Evolutionary conservation across 352 stramenopile species (phyloP).

Genomic region (Lagenidium giganteum): DNA sequence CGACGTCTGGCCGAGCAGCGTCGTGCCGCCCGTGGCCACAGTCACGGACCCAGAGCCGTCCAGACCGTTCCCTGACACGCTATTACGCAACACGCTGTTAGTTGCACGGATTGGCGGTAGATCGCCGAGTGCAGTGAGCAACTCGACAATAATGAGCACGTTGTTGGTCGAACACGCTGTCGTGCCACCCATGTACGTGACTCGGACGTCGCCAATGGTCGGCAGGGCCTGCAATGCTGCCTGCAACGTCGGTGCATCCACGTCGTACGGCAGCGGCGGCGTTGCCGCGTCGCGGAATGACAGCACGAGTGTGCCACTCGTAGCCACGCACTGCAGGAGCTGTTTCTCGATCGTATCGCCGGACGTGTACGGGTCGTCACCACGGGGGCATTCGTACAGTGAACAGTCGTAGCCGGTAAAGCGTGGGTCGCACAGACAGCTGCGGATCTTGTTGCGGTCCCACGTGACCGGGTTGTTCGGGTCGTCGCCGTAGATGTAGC

Average conservation of each 20-base stretch:
- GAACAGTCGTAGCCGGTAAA: slow-evolving; percentile 76
- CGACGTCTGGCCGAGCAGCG: slow-evolving; percentile 28
- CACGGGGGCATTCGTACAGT: slow-evolving; percentile 53
- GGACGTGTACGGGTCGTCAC: slow-evolving; percentile 65
- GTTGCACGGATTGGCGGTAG: slow-evolving; percentile 39
- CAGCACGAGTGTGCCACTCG: slow-evolving; percentile 52
- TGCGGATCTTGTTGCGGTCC: slow-evolving; percentile 64
- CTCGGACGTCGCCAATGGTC: slow-evolving; percentile 33
- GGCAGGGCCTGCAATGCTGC: slow-evolving; percentile 39
- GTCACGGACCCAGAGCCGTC: slow-evolving; percentile 46
- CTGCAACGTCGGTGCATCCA: slow-evolving; percentile 29
- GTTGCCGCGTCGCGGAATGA: slow-evolving; percentile 63
- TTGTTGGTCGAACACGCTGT: slow-evolving; percentile 36
- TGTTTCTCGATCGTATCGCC: slow-evolving; percentile 54
- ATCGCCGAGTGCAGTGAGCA: slow-evolving; percentile 54
- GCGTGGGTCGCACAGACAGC: slow-evolving; percentile 49
- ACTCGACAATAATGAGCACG: slow-evolving; percentile 50
- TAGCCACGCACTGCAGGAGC: slow-evolving; percentile 53
- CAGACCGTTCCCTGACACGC: slow-evolving; percentile 38
- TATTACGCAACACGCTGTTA: slow-evolving; percentile 32
- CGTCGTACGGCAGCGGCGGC: slow-evolving; percentile 26
- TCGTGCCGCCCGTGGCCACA: slow-evolving; percentile 29
- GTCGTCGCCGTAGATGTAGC: slow-evolving; percentile 56
- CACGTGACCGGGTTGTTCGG: slow-evolving; percentile 69
- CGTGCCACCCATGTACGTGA: slow-evolving; percentile 26